These are phyloP conservation scores for Lavandula angustifolia DNA, from an alignment of 257 asterid genomes.

Conservation along the genomic window DNA sequence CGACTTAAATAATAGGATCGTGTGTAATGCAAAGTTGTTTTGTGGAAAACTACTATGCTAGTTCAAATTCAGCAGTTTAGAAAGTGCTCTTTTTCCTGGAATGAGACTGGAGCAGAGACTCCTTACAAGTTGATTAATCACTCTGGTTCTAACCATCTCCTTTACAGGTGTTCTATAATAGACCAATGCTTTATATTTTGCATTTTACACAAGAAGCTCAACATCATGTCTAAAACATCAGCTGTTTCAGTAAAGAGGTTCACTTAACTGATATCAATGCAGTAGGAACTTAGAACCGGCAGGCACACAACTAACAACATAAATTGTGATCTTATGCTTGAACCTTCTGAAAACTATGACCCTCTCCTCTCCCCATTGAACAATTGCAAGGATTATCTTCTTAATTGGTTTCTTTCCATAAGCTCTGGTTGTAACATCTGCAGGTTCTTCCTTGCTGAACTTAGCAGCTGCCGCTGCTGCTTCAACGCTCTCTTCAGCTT, in stretches of 20 bases:
- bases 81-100: constrained; percentile 1
- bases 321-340: constrained; percentile 65
- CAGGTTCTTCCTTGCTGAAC: constrained; percentile 30
- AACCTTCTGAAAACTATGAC: constrained; percentile 60
- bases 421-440: constrained; percentile 23
- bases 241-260: constrained; percentile 29
- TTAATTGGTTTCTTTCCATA: constrained; percentile 44
- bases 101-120: not conserved
- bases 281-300: constrained; percentile 53
- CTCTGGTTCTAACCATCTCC: not conserved
- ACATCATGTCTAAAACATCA: constrained; percentile 10
- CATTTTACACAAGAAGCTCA: constrained; percentile 21
- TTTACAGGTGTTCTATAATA: not conserved
- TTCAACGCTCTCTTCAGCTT: constrained; percentile 42
- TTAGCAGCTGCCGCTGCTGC: constrained; percentile 28
- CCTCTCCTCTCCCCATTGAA: constrained; percentile 73
- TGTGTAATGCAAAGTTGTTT: not conserved
- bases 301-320: constrained; percentile 70
- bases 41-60: constrained; percentile 1
- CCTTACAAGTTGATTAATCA: not conserved
- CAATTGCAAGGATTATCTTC: constrained; percentile 54
- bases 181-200: not conserved
- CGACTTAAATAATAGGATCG: not conserved
- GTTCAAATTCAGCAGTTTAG: not conserved
- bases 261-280: constrained; percentile 55